Evolutionary conservation across 495 filamentous ascomycete species (phyloP), one percentile per base, ranked within the genome.

Genomic region (Hyphodiscus hymeniophilus): DNA sequence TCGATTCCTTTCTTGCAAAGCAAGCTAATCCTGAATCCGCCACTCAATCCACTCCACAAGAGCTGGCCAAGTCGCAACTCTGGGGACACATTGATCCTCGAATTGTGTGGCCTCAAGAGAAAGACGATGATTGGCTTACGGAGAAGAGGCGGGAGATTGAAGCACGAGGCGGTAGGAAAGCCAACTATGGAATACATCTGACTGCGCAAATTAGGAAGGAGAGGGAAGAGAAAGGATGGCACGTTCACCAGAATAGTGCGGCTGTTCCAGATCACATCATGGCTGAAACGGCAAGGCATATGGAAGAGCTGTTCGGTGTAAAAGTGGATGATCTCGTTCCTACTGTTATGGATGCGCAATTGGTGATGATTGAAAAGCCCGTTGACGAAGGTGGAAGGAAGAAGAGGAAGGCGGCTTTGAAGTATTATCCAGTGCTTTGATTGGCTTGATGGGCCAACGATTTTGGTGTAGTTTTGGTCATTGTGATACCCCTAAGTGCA

Each of bases 21-120:
- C 38, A 45, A 46, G 12, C 24, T 5, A 13, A 23, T 7, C 21
- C 20, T 2, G 12, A 46, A n/a, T 3, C 12, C 24, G 17, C 18
- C 10, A 18, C 38, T 13, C 18, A 39, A 26, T 36, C 46, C n/a
- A 36, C 35, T 17, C 16, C 23, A 2, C 22, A 39, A 50, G 50
- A 56, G 7, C 34, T 47, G 12, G 34, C 50, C 49, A 32, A 46
- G 12, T 44, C 39, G 20, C 50, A 51, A 17, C 21, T 56, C 13
- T 69, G 58, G 49, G 55, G 48, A 5, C 51, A 65, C 48, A 64
- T 75, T 17, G 67, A 76, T 51, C 74, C 73, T 0, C 64, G 66
- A 2, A 50, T 65, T 2, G 65, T 66, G 38, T 72, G 66, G 63
- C 47, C 47, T 0, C 56, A 62, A 2, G 61, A 60, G 7, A 56